phyloP scores from a whole-genome alignment of 805 yeast genomes.

The Kregervanrija fluxuum region DNA sequence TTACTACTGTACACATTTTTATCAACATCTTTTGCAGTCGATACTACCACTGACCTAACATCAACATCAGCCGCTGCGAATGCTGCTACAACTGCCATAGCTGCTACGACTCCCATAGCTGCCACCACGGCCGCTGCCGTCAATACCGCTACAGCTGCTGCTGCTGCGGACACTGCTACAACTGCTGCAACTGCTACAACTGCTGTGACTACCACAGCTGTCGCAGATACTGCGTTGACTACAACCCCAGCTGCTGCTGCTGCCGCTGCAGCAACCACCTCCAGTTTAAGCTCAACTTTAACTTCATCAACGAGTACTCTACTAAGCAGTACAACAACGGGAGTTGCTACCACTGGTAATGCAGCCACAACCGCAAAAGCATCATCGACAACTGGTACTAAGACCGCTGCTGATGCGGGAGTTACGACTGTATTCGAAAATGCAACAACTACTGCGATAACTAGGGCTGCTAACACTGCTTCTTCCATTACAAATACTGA shows the following conservation, averaged over 20 bases:
- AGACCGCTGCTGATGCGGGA: slow-evolving; percentile 12
- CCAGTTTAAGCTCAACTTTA: no score
- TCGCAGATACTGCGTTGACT: slow-evolving; percentile 3
- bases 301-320: background rate
- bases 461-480: slow-evolving; percentile 20
- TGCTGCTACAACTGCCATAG: slow-evolving; percentile 9
- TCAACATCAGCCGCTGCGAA: slow-evolving; percentile 9
- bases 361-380: slow-evolving; percentile 9
- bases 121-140: slow-evolving; percentile 9
- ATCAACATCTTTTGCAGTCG: background rate
- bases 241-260: slow-evolving; percentile 5
- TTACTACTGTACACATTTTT: no score
- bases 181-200: slow-evolving; percentile 4
- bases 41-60: slow-evolving; percentile 9
- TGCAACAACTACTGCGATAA: slow-evolving; percentile 13
- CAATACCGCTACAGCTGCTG: slow-evolving; percentile 8
- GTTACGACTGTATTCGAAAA: slow-evolving; percentile 30
- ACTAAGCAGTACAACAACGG: slow-evolving; percentile 1
- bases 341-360: slow-evolving; percentile 4
- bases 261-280: background rate
- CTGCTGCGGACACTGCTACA: slow-evolving; percentile 9
- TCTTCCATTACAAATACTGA: slow-evolving; percentile 44
- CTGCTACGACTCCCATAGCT: slow-evolving; percentile 6
- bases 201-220: slow-evolving; percentile 3
- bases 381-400: slow-evolving; percentile 7